Percentiles rank a stretch among this genome's conserved stretches.
phyloP scores from a whole-genome alignment of 768 basidiomycete species.

The Auricularia auricula-judae region DNA sequence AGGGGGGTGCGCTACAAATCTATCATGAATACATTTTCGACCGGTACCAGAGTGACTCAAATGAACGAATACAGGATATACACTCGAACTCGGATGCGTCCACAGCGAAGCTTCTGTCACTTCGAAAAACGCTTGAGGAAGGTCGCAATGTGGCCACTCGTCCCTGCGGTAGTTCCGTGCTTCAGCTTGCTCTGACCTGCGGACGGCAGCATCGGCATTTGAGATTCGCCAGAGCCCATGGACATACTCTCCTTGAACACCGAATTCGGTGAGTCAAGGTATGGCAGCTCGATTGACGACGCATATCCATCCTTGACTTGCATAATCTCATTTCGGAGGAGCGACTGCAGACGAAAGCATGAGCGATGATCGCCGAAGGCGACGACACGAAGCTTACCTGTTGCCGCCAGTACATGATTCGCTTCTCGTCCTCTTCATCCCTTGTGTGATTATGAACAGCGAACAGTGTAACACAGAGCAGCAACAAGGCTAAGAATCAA shows the following conservation, averaged over 20 bases:
- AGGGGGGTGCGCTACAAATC: too few relatives aligned
- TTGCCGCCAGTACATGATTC: constrained; percentile 83
- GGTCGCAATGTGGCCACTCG: not conserved
- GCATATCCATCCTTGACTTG: constrained; percentile 69
- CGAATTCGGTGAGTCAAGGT: constrained; percentile 25
- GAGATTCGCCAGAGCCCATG: constrained; percentile 40
- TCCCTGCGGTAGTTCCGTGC: not conserved
- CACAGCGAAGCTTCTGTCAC: too few relatives aligned
- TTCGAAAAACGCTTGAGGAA: too few relatives aligned
- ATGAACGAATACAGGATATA: too few relatives aligned
- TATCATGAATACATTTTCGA: too few relatives aligned
- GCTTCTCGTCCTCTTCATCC: constrained; percentile 67
- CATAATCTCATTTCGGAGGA: constrained; percentile 60
- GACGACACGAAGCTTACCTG: constrained; percentile 35
- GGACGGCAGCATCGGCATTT: constrained; percentile 36
- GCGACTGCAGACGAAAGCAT: not conserved
- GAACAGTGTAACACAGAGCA: constrained; percentile 67
- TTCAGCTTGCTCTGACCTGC: not conserved
- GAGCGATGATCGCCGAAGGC: too few relatives aligned
- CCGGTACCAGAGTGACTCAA: too few relatives aligned
- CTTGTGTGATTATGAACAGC: constrained; percentile 61
- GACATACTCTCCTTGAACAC: constrained; percentile 31
- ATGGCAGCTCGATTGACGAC: constrained; percentile 44
- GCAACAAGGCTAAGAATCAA: constrained; percentile 24
- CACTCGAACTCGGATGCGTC: too few relatives aligned